A percentile compares a stretch with the other conserved stretches of the same genome.
Evolutionary conservation across 164 flowering plant species (phyloP).

Genomic region (Akebia trifoliata): DNA sequence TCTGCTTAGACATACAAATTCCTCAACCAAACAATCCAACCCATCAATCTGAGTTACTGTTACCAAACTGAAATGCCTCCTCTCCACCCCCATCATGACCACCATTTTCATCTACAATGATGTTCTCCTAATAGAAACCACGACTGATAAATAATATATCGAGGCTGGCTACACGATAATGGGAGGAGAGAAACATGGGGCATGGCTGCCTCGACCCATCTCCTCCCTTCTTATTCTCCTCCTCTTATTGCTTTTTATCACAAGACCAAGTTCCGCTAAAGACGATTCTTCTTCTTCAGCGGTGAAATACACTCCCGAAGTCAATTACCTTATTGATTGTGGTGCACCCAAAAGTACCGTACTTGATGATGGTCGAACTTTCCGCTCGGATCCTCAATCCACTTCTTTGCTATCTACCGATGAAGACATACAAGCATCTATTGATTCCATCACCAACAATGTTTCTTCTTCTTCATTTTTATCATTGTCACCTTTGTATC

Average conservation of each 20-base stretch:
- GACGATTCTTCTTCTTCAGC: slow-evolving; percentile 3
- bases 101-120: background rate
- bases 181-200: slow-evolving; percentile 30
- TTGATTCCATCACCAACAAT: slow-evolving; percentile 17
- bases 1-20: slow-evolving; percentile 6
- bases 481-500: slow-evolving; percentile 32
- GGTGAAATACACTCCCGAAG: slow-evolving; percentile 30
- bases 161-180: slow-evolving; percentile 12
- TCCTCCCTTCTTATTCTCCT: slow-evolving; percentile 19
- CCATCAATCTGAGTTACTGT: background rate
- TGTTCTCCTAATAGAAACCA: background rate
- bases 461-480: slow-evolving; percentile 9
- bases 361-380: slow-evolving; percentile 67
- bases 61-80: background rate
- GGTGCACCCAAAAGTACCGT: slow-evolving; percentile 40
- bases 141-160: background rate
- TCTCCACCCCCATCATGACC: background rate
- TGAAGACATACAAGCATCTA: slow-evolving; percentile 41
- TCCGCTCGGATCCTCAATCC: slow-evolving; percentile 57
- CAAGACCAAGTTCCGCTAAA: slow-evolving; percentile 1
- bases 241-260: slow-evolving; percentile 10
- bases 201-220: slow-evolving; percentile 13
- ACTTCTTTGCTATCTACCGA: slow-evolving; percentile 42
- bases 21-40: background rate
- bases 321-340: slow-evolving; percentile 55